Conservation (phyloP, 2,329 filamentous ascomycete species). For the Penicillium decumbens region DNA sequence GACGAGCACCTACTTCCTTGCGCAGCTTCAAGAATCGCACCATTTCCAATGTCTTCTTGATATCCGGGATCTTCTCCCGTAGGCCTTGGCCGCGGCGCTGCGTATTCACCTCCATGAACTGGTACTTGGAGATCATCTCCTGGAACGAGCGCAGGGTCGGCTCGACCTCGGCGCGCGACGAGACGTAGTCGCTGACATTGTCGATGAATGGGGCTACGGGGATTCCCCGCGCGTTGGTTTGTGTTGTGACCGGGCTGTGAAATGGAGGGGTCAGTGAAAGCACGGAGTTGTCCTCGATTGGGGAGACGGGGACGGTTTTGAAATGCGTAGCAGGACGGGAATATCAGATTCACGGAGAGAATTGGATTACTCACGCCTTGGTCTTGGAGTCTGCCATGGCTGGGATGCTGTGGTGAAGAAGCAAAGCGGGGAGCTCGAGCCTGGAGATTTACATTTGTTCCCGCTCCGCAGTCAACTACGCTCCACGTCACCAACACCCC, state of each 20-base stretch:
- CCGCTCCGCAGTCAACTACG: slow-evolving; percentile 9
- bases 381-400: slow-evolving; percentile 33
- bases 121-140: slow-evolving; percentile 75
- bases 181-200: slow-evolving; percentile 46
- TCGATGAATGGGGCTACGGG: slow-evolving; percentile 46
- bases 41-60: slow-evolving; percentile 90
- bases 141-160: slow-evolving; percentile 45
- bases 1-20: slow-evolving; percentile 55
- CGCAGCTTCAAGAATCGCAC: slow-evolving; percentile 78
- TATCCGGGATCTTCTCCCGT: slow-evolving; percentile 94
- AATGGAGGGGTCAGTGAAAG: slow-evolving; percentile 20
- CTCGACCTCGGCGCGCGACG: slow-evolving; percentile 44
- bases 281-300: neutral
- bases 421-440: slow-evolving; percentile 25
- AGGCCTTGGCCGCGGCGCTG: slow-evolving; percentile 75
- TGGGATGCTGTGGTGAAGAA: slow-evolving; percentile 12
- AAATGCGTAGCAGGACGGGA: neutral
- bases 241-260: slow-evolving; percentile 23
- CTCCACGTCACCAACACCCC: neutral
- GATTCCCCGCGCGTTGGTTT: slow-evolving; percentile 46
- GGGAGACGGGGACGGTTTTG: neutral
- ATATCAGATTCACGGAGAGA: neutral
- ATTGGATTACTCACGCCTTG: slow-evolving; percentile 22
- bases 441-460: slow-evolving; percentile 21
- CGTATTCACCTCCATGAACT: slow-evolving; percentile 97